Base-by-base conservation (phyloP, 2,329 filamentous ascomycete genomes). In the Dothideomycetidae sp. region DNA sequence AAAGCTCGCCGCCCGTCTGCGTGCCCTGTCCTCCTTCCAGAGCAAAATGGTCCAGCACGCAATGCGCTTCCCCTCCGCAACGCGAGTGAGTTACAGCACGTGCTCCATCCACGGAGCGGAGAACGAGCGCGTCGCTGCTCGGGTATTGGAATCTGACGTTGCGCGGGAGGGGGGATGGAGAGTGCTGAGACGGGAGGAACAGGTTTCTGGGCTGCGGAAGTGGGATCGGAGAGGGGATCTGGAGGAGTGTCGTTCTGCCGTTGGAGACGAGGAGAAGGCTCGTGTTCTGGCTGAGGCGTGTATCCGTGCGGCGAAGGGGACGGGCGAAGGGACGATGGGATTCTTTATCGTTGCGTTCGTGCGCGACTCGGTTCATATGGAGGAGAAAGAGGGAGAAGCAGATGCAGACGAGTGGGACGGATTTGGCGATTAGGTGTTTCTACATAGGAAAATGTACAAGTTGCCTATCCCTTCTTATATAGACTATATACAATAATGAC, bases 281-380 rank as follows among this genome's bases (percentile, higher is more conserved):
- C 12, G 55, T 37, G 36, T 44, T 33, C 10, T 49, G 31, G 31
- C 43, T 42, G 28, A 46, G 33, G 40, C 18, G 21, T 46, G 43
- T 31, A 45, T 44, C 10, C 28, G 37, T n/a, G 48, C 45, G 10
- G 49, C 48, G n/a, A 48, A 50, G 5, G 55, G 53, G n/a, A 51
- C 52, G 1, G 55, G 56, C 5, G 51, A 51, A 5, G 52, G 85
- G 0, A 81, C 86, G 1, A 93, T 94, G 72, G 88, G 90, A 0
- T 96, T 98, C 59, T 98, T 98, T 50, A 81, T 94, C 13, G 84
- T 75, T n/a, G 83, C 71, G 0, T 93, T 98, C 57, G 70, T 83
- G 3, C 67, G 81, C 37, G 71, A 79, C 30, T 47, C 32, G 2
- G 37, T 33, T n/a, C n/a, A 19, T 39, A 29, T 10, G 35, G n/a